Percentiles rank a stretch among this genome's conserved stretches.
Evolutionary conservation across 164 flowering plant genomes (phyloP).

Genomic region (Stephania cephalantha): DNA sequence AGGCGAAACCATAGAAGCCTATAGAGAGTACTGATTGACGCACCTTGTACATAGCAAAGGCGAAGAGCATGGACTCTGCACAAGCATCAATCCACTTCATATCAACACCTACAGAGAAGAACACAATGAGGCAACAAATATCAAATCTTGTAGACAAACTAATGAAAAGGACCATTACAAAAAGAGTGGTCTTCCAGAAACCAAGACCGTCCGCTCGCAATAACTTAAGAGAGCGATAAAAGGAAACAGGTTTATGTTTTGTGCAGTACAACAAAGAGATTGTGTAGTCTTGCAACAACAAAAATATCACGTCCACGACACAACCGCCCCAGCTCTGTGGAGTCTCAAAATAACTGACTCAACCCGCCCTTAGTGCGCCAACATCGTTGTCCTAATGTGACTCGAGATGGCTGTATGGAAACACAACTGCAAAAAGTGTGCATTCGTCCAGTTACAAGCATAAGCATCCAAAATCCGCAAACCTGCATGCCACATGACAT

Average conservation of each 20-base stretch:
- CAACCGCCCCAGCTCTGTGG: neutral
- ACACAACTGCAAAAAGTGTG: neutral
- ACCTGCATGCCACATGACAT: neutral
- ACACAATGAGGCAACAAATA: neutral
- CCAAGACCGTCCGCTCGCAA: neutral
- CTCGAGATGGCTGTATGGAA: neutral
- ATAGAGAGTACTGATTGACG: neutral
- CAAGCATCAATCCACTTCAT: neutral
- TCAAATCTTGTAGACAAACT: neutral
- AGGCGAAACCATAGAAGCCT: too few relatives aligned
- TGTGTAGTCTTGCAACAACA: neutral
- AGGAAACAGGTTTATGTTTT: neutral
- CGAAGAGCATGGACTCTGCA: neutral
- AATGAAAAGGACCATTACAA: neutral
- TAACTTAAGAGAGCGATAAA: neutral
- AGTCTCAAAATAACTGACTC: slow-evolving; percentile 2
- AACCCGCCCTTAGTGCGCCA: neutral
- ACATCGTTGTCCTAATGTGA: neutral
- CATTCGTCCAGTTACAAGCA: neutral
- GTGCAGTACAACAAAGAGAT: neutral
- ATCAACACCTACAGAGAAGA: neutral
- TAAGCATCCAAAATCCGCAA: neutral
- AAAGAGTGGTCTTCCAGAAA: neutral
- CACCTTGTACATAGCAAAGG: neutral
- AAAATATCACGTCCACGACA: neutral